Base-by-base conservation (phyloP, 805 yeast species). In the Kodamaea kaohsiungensis region DNA sequence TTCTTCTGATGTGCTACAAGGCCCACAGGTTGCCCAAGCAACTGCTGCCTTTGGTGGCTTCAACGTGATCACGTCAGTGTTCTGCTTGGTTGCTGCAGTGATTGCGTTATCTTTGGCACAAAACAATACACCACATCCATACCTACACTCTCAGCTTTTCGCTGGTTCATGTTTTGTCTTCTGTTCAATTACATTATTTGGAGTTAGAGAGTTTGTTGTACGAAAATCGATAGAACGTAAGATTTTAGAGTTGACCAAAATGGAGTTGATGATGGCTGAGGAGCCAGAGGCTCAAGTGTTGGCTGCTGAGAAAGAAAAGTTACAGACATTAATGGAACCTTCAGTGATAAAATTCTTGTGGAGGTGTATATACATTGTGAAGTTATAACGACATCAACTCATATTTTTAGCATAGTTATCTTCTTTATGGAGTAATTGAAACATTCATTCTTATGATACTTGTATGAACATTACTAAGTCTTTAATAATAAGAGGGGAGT, bases 141-240 rank as follows among this genome's bases (percentile, higher is more conserved):
- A 80, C 60, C 66, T 80, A 33, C 78, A 85, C 59, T 77, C 87
- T 1, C 90, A 85, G 60, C 72, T 84, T 1, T 85, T 84, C 64
- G 78, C 83, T 5, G 89, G 88, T 1, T 61, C 75, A 17, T 66
- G 80, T 48, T 80, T 78, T 57, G 61, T 78, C 15, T 67, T 30
- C 10, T 79, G 80, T 0, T 61, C 79, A 8, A 7, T 81, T 2
- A 54, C 82, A 30, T 66, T 80, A 51, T 54, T 82, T 1, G 69
- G 81, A 0, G 69, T 83, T 16, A 72, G 91, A 58, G 86, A 83
- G 57, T 73, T 76, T 72, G 70, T 80, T 51, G 80, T 85, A 1
- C 59, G 73, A 45, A 65, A 79, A 46, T 17, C 25, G 2, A 40
- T 40, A 5, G 25, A 16, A 8, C 17, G 45, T 9, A 40, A 40